A percentile compares a stretch with the other conserved stretches of the same genome.
These are phyloP conservation scores for Suillus alpinus DNA, from an alignment of 768 basidiomycete species.

Conservation along the genomic window DNA sequence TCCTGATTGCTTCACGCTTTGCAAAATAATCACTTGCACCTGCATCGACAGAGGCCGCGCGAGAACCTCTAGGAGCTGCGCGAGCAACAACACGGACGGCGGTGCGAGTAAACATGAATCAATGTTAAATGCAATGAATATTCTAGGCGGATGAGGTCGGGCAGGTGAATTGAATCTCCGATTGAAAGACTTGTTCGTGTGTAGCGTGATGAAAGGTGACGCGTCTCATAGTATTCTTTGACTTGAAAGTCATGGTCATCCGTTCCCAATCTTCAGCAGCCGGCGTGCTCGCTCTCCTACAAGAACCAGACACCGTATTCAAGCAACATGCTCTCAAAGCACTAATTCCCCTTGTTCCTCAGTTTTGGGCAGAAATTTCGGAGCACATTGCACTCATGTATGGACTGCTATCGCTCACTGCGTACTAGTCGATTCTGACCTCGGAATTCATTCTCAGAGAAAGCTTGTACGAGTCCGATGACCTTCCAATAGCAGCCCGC, in stretches of 20 bases:
- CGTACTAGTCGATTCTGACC: conserved; percentile 10
- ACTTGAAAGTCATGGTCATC: conserved; percentile 51
- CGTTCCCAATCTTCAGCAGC: conserved; percentile 79
- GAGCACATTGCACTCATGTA: conserved; percentile 90
- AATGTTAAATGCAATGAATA: conserved; percentile 10
- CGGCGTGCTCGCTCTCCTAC: conserved; percentile 87
- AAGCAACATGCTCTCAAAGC: conserved; percentile 89
- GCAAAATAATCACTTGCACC: conserved; percentile 44
- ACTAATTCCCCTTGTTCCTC: conserved; percentile 80
- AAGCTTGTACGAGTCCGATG: conserved; percentile 80
- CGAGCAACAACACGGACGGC: conserved; percentile 49
- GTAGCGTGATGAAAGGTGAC: conserved; percentile 44
- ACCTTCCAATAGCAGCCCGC: conserved; percentile 70
- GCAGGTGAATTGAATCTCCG: conserved; percentile 24
- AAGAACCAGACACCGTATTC: conserved; percentile 83
- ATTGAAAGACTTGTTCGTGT: conserved; percentile 21
- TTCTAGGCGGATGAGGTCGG: conserved; percentile 29
- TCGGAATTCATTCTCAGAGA: conserved; percentile 54
- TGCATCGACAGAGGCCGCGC: conserved; percentile 39
- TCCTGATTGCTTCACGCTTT: conserved; percentile 54
- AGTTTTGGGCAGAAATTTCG: conserved; percentile 99
- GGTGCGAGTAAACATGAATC: conserved; percentile 40
- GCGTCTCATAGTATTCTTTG: conserved; percentile 28
- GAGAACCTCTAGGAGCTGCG: conserved; percentile 31
- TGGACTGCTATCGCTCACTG: conserved; percentile 30